Base-by-base conservation (phyloP, 306 rosid genomes). In the Biancaea sappan region DNA sequence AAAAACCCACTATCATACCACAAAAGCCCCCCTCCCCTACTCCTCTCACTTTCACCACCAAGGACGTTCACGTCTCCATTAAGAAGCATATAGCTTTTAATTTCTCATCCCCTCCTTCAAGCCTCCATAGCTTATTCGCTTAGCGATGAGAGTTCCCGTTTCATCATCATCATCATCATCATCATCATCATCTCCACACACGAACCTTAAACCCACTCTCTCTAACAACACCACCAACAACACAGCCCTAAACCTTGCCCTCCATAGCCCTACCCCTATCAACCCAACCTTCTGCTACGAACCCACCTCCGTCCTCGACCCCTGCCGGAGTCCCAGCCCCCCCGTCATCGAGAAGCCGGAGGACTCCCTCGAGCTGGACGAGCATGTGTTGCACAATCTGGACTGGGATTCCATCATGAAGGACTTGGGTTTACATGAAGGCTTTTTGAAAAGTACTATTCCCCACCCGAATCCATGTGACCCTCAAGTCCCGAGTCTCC, bases 321-420 rank as follows among this genome's bases (percentile, higher is more conserved):
- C 88, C 21, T 83, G 94, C 40, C 89, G 95, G 2, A 94, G 98
- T 41, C 94, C 98, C 0, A 88, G 91, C 86, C 98, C 97, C 0
- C 86, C 77, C 68, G 75, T 59, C 1, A 52, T 41, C 0, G 78
- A 77, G 24, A 82, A 15, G 8, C 51, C 79, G 3, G 78, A 78
- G 15, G 81, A 82, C 11, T 72, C 80, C 13, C 58, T 77, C 1
- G 95, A 83, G 31, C 84, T 85, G 90, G 98, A 89, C 15, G 96
- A 93, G 50, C 94, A 89, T 60, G 86, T 38, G 35, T 75, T 86
- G 73, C 94, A 88, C 2, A 84, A 70, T 76, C 86, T 89, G 32
- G 98, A 94, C 28, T 94, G 97, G 98, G 97, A 94, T 24, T 78
- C 91, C 14, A 81, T 94, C 78, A 88, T 91, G 89, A 87, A 76